Conservation (phyloP, 306 rosid species). For the Sindora glabra region DNA sequence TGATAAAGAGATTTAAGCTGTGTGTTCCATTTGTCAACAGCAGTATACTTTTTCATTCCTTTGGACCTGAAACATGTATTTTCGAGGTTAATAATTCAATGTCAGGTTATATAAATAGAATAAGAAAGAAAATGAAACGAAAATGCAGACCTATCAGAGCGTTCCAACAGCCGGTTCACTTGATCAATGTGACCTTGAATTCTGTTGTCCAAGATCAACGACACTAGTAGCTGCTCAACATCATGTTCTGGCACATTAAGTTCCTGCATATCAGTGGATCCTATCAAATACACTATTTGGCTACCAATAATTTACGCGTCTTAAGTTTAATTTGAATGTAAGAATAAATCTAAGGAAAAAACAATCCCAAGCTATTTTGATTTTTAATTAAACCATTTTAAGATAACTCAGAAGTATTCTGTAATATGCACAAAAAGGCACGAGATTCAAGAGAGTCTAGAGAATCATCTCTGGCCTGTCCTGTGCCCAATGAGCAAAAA, state of each 20-base stretch:
- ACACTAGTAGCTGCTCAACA: conserved; percentile 57
- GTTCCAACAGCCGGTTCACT: conserved; percentile 90
- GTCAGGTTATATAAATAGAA: not conserved
- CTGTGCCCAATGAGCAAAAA: too few species aligned
- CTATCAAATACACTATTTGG: not conserved
- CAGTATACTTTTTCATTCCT: conserved; percentile 92
- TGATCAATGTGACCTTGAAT: conserved; percentile 96
- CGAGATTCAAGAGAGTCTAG: too few species aligned
- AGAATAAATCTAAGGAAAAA: not conserved
- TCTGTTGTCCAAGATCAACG: conserved; percentile 83
- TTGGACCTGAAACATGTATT: conserved; percentile 53
- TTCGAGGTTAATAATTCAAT: conserved; percentile 3
- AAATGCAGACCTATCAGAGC: conserved; percentile 60
- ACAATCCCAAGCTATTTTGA: not conserved
- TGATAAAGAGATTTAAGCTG: conserved; percentile 77
- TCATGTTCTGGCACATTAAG: conserved; percentile 59
- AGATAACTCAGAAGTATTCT: too few species aligned
- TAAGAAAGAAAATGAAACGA: too few species aligned
- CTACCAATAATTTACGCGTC: not conserved
- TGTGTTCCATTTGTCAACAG: conserved; percentile 89
- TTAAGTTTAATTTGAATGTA: not conserved
- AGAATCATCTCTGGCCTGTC: too few species aligned
- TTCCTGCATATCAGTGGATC: conserved; percentile 29
- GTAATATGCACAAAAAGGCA: too few species aligned
- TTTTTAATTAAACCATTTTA: too few species aligned